These are phyloP conservation scores for Epichloe gansuensis DNA, from an alignment of 2,329 filamentous ascomycete species.

Conservation along the genomic window DNA sequence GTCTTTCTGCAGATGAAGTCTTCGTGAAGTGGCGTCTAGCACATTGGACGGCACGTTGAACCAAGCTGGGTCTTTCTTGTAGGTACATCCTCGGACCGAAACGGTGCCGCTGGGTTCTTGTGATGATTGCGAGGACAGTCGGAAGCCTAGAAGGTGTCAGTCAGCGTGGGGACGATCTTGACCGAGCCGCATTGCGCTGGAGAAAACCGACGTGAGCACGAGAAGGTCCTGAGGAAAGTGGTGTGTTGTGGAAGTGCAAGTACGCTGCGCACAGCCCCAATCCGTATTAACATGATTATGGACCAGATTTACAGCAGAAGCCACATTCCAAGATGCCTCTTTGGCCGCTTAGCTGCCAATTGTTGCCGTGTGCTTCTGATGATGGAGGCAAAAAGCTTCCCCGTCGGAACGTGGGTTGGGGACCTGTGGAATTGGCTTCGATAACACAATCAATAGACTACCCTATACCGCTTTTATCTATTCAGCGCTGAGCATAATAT, in stretches of 20 bases:
- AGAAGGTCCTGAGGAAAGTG: neutral
- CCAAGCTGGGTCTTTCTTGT: conserved; percentile 61
- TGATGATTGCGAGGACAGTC: neutral
- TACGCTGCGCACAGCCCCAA: conserved; percentile 17
- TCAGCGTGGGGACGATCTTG: neutral
- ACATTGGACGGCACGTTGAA: conserved; percentile 76
- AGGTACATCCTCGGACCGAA: conserved; percentile 47
- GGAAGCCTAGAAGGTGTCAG: neutral
- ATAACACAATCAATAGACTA: neutral
- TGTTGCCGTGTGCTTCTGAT: neutral
- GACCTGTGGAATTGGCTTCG: neutral
- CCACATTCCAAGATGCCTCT: neutral
- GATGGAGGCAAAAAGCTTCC: neutral
- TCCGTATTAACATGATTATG: conserved; percentile 14
- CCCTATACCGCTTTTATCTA: neutral
- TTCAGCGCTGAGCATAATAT: too few species aligned
- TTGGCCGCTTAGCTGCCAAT: neutral
- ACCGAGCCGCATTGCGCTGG: neutral
- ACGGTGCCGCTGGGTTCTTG: neutral
- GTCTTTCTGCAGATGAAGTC: conserved; percentile 79
- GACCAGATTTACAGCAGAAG: neutral
- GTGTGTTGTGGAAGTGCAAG: conserved; percentile 8
- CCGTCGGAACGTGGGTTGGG: neutral
- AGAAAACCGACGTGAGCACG: conserved; percentile 4
- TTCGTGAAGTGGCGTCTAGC: conserved; percentile 58